Evolutionary conservation across 106 monocot species (phyloP).

Genomic region (Allium cepa): DNA sequence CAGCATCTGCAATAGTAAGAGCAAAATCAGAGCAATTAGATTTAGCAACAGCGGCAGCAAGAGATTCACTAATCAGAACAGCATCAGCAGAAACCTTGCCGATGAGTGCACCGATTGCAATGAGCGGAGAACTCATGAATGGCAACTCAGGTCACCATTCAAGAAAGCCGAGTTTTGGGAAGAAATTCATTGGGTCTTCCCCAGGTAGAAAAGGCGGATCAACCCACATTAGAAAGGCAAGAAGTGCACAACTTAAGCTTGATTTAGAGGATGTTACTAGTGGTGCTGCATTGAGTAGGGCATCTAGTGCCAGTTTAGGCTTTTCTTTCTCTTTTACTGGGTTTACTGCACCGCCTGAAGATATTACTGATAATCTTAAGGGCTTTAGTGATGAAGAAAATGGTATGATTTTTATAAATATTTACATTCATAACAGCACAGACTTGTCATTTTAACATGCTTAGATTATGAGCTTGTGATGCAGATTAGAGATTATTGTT

Average conservation of each 20-base stretch:
- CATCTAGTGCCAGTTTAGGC: constrained; percentile 69
- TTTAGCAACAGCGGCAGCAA: constrained; percentile 2
- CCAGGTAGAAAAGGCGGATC: constrained; percentile 22
- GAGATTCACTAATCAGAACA: constrained; percentile 35
- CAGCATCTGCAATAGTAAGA: constrained; percentile 22
- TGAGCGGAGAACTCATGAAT: constrained; percentile 8
- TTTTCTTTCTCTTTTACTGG: constrained; percentile 84
- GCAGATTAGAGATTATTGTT: no score
- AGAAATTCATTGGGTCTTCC: constrained; percentile 24
- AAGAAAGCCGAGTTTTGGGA: constrained; percentile 45
- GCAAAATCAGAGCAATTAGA: constrained; percentile 59
- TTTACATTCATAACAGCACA: no score
- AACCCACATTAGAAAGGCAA: constrained; percentile 44
- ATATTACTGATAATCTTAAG: constrained; percentile 20
- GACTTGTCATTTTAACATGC: no score
- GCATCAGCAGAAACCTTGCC: constrained; percentile 39
- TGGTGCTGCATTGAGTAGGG: constrained; percentile 46
- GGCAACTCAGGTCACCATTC: constrained; percentile 10
- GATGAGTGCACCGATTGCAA: background rate
- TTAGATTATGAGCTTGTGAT: no score
- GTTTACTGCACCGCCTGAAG: constrained; percentile 56
- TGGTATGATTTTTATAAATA: background rate
- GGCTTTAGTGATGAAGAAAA: constrained; percentile 41
- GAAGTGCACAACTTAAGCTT: constrained; percentile 59
- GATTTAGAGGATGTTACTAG: constrained; percentile 67